Percentiles rank a stretch among this genome's conserved stretches.
Evolutionary conservation across 768 basidiomycete species (phyloP).

Genomic region (Hydnum rufescens): DNA sequence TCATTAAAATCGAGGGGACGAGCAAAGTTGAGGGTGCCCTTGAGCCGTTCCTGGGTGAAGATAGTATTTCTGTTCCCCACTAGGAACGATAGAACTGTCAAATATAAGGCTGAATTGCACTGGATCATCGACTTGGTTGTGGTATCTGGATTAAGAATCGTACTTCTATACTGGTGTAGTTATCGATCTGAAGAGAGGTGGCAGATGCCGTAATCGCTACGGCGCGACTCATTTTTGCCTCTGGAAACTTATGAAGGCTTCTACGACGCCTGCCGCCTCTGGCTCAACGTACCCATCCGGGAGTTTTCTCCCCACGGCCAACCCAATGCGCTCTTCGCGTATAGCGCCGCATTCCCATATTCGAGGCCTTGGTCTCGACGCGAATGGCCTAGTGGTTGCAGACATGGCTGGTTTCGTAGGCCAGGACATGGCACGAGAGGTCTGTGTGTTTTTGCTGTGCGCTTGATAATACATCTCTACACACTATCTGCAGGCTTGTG

Average conservation of each 20-base stretch:
- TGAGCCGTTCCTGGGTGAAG: slow-evolving; percentile 97
- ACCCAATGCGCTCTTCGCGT: slow-evolving; percentile 30
- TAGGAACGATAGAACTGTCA: slow-evolving; percentile 89
- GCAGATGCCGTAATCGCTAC: too few species aligned
- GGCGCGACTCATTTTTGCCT: too few species aligned
- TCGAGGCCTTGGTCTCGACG: slow-evolving; percentile 76
- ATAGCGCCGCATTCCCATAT: slow-evolving; percentile 92
- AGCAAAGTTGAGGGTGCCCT: slow-evolving; percentile 91
- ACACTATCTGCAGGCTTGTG: slow-evolving; percentile 46
- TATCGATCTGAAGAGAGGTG: slow-evolving; percentile 48
- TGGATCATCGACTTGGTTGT: slow-evolving; percentile 81
- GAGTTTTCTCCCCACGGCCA: not conserved
- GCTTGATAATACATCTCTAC: not conserved
- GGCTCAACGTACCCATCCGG: slow-evolving; percentile 13
- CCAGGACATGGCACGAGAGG: slow-evolving; percentile 79
- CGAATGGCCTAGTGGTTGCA: slow-evolving; percentile 66
- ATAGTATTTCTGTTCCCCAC: slow-evolving; percentile 88
- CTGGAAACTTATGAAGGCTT: not conserved
- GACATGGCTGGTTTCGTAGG: slow-evolving; percentile 55
- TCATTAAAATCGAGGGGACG: slow-evolving; percentile 97
- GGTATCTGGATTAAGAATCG: slow-evolving; percentile 78
- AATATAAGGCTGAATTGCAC: slow-evolving; percentile 99
- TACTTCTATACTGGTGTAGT: slow-evolving; percentile 70
- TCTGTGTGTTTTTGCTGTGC: slow-evolving; percentile 16
- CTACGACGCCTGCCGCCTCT: slow-evolving; percentile 5